Conservation (phyloP, 176 grass and related monocot genomes). For the Thalia dealbata region DNA sequence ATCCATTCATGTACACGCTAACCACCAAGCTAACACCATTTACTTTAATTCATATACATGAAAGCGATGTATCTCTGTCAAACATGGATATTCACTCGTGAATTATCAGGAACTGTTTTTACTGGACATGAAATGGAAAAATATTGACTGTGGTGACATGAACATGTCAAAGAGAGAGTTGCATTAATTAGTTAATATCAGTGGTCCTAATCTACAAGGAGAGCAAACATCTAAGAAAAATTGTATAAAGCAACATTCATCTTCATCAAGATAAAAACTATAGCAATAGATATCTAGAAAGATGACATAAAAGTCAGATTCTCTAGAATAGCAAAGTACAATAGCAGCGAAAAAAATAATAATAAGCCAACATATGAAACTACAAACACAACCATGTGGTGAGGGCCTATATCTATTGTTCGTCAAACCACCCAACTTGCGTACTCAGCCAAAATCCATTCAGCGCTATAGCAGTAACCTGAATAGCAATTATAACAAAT, state of each 20-base stretch:
- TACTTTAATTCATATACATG: too few relatives aligned
- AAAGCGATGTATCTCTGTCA: too few relatives aligned
- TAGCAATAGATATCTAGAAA: neutral
- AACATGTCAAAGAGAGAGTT: neutral
- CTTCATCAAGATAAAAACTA: neutral
- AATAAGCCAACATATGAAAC: neutral
- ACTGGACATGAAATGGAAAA: too few relatives aligned
- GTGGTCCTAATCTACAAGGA: neutral
- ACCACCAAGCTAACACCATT: too few relatives aligned
- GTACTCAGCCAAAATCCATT: neutral
- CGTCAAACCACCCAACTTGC: neutral
- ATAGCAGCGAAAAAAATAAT: neutral
- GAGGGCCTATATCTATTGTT: neutral
- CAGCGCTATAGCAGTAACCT: neutral
- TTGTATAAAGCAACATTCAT: neutral
- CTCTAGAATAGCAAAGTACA: conserved; percentile 2
- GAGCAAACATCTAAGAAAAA: neutral
- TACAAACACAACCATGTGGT: conserved; percentile 9
- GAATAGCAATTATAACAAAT: neutral
- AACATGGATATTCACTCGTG: too few relatives aligned
- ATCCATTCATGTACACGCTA: too few relatives aligned
- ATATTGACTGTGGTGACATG: neutral
- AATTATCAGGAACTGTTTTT: too few relatives aligned
- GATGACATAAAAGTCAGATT: neutral
- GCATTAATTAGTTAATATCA: neutral